Conservation (phyloP, 176 grass and related monocot species). For the Rhynchospora pubera region DNA sequence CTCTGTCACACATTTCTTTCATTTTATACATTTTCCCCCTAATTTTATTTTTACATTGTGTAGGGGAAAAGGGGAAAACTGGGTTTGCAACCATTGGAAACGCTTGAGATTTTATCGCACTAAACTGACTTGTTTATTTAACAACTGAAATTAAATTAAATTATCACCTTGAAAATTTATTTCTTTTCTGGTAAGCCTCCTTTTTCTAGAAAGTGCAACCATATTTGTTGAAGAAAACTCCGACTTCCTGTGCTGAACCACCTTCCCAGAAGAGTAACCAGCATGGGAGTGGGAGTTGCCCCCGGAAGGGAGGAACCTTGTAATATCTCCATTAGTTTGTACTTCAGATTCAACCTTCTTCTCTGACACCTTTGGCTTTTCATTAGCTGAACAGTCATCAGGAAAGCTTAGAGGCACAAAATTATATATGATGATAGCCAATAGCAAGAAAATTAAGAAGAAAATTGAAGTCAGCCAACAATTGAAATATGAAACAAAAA, state of each 20-base stretch:
- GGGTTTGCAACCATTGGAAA: background rate
- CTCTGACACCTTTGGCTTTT: slow-evolving; percentile 4
- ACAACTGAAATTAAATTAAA: slow-evolving; percentile 6
- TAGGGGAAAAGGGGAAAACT: background rate
- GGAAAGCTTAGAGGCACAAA: no score
- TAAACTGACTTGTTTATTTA: background rate
- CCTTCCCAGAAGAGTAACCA: background rate
- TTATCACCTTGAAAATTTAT: background rate
- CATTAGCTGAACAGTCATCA: slow-evolving; percentile 1
- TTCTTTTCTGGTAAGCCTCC: slow-evolving; percentile 2
- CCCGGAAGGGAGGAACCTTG: background rate
- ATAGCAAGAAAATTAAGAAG: background rate
- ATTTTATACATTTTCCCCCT: background rate
- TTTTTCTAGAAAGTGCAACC: slow-evolving; percentile 14
- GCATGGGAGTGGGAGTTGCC: background rate
- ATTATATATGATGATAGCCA: background rate
- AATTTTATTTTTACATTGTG: background rate
- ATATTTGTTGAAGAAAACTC: slow-evolving; percentile 1
- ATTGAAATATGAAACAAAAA: background rate
- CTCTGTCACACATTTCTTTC: no score
- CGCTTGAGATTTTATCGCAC: background rate
- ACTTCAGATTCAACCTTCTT: background rate
- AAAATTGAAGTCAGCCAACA: background rate
- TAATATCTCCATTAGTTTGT: background rate
- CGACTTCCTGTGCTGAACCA: background rate